Evolutionary conservation across 1,284 basidiomycete genomes (phyloP), one percentile per base, ranked within the genome.

Genomic region (Pascua guehoae): DNA sequence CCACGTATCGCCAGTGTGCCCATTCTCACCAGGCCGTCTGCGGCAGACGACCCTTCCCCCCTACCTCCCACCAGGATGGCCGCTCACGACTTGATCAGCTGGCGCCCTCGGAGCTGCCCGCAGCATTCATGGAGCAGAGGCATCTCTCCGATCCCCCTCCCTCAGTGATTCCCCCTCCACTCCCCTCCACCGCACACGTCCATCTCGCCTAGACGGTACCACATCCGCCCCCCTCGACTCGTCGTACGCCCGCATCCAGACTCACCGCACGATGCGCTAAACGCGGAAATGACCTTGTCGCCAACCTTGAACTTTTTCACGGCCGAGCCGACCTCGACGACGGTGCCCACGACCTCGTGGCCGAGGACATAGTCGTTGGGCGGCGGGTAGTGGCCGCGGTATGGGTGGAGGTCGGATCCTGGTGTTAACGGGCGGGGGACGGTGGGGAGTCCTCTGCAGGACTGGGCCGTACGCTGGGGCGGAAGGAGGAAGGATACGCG

Each of bases 251-350:
- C 24, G 4, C 16, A 32, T 32, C 24, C 24, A 32, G 24, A 89
- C 75, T 87, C 85, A 51, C 87, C 88, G 65, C 92, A 95, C 40
- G 85, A 88, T 12, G 85, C 82, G 0, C 89, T 90, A 74, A 94
- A 95, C 0, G 91, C 89, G 1, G 88, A 86, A 15, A 93, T 85
- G n/a, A 94, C 88, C 64, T 85, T 85, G 74, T 93, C 88, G 3
- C 90, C 90, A 2, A 88, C 71, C 60, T 84, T 85, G 62, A 92
- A 83, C 11, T 80, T 84, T 43, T 66, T 69, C 68, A 88, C 91
- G 62, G 78, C 86, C 4, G 80, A 74, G 15, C 91, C 90, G 5
- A 91, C 81, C 17, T 85, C 82, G 38, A 89, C 78, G 17, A 95
- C 82, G 69, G 86, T 83, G 24, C 92, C 90, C 18, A 90, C 82